These are phyloP conservation scores for Cercophora newfieldiana DNA, from an alignment of 495 filamentous ascomycete species.

Conservation along the genomic window DNA sequence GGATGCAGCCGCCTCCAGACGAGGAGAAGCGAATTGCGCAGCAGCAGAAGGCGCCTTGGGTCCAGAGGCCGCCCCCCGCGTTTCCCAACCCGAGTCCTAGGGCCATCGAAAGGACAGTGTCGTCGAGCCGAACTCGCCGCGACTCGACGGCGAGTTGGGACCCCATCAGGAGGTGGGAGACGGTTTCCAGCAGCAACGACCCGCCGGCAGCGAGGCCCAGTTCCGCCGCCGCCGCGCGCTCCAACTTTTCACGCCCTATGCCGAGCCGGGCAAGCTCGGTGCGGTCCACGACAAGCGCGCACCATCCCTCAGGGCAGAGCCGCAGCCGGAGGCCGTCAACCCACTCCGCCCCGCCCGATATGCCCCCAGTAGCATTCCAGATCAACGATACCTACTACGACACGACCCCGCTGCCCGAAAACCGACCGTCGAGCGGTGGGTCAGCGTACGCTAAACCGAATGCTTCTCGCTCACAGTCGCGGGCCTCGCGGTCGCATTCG, in stretches of 20 bases:
- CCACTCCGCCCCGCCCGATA: not conserved
- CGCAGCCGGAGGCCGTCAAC: conserved; percentile 18
- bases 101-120: conserved; percentile 10
- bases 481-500: not conserved
- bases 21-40: conserved; percentile 6
- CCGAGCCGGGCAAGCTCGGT: conserved; percentile 18
- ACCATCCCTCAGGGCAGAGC: conserved; percentile 6
- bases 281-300: conserved; percentile 14
- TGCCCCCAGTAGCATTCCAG: conserved; percentile 12
- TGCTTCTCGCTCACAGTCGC: not conserved
- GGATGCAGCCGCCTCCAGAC: conserved; percentile 1
- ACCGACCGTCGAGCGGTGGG: not conserved
- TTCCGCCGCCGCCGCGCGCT: not conserved
- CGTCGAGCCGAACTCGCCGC: conserved; percentile 11
- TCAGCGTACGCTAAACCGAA: not conserved
- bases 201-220: not conserved
- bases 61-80: conserved; percentile 15
- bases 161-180: conserved; percentile 12
- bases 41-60: conserved; percentile 17
- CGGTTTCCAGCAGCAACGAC: conserved; percentile 1
- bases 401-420: conserved; percentile 24
- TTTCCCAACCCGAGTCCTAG: not conserved
- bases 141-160: conserved; percentile 10
- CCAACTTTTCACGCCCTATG: conserved; percentile 13
- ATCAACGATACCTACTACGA: conserved; percentile 26